Evolutionary conservation across 1,284 basidiomycete genomes (phyloP), one percentile per base, ranked within the genome.

Genomic region (Ustilago shanxiensis): DNA sequence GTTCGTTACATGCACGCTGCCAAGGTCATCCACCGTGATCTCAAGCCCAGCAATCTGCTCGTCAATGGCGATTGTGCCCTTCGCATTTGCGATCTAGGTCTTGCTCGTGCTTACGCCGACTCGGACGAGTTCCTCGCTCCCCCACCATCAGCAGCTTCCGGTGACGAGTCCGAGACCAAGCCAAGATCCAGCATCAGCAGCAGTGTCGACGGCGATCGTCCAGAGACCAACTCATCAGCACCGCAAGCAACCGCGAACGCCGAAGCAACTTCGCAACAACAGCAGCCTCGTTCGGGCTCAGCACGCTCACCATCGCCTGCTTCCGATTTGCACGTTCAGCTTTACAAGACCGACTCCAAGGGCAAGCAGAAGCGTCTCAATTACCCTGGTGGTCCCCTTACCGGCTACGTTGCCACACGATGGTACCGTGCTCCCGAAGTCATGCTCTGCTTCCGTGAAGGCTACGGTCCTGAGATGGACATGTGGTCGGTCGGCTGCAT

Each of bases 401-500:
- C 84, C 28, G 83, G 81, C 35, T 86, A 86, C 63, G 84, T 86
- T 11, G 76, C 84, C 20, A 86, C 84, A 6, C 60, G 84, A 47
- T 86, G 83, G 84, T 85, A 86, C 66, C 79, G 84, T 6, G 83
- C 84, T 0, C 84, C 84, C 31, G 84, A 86, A 53, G 79, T 84
- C 61, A 84, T 86, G 83, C 81, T 86, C n/a, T 81, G 83, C 60
- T 84, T 80, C 76, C 67, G 72, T 20, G 77, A 78, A 18, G 84
- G 84, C 24, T 86, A 86, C 72, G 84, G 82, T 20, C 57, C 79
- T n/a, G 77, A 81, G 28, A 79, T 84, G 72, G 84, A 86, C 72
- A 82, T 86, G 75, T 86, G 84, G 84, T 81, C 79, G 31, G 81
- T 83, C 22, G 84, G 84, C 1, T 86, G 84, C 72, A 86, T 86